Evolutionary conservation across 805 yeast genomes (phyloP), one percentile per base, ranked within the genome.

Genomic region (Yarrowia alimentaria): DNA sequence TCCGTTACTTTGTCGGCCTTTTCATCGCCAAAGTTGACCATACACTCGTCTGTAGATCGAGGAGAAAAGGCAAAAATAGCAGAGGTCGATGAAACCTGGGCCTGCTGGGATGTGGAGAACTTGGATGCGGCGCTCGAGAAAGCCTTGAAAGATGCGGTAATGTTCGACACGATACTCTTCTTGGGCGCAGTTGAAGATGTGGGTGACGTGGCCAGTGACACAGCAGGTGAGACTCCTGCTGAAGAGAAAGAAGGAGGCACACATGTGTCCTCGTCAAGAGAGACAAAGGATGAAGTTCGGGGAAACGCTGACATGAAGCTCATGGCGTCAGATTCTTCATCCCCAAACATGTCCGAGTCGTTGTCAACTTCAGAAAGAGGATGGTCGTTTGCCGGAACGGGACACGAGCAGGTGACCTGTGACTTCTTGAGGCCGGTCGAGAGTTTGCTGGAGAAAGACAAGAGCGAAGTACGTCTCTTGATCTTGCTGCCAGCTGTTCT

Each of bases 121-220:
- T 60, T 53, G 14, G 54, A 28, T 9, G 63, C 62, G 19, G 57
- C 55, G 16, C 50, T 28, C 14, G 54, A 22, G 14, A 58, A 19
- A 18, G 59, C 58, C 53, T 57, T 57, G 38, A 60, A 33, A 11
- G 61, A 56, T 10, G 55, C 49, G 9, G 60, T 56, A 38, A 60
- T 30, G 40, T 55, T 59, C 7, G 63, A 57, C n/a, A 58, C 61
- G 28, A 60, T n/a, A n/a, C n/a, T n/a, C n/a, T n/a, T 38, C 24
- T 54, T 54, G 30, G 52, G 30, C 14, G 42, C 34, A 16, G 21
- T 56, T n/a, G n/a, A n/a, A 18, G 26, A 30, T 25, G 30, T 19
- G 11, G 26, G 30, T 16, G 35, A 28, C 18, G 22, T 35, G 16
- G 28, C 33, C 35, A n/a, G 48, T 19, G 32, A 29, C 28, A n/a